Base-by-base conservation (phyloP, 1,284 basidiomycete species). In the Cystobasidium sp. region DNA sequence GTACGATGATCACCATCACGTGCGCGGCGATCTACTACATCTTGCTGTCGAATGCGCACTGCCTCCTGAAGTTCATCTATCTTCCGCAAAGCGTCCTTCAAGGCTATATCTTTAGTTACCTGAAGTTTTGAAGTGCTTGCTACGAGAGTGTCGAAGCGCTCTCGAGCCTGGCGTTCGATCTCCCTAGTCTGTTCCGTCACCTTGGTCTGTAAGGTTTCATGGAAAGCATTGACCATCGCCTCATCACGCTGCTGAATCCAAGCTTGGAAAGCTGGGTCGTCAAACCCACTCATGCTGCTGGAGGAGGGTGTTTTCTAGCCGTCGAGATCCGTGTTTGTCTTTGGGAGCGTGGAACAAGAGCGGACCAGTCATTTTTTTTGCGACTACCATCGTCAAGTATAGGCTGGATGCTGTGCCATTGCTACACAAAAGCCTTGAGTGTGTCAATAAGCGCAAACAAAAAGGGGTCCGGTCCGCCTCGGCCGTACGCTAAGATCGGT, bases 1-100 rank as follows among this genome's bases (percentile, higher is more conserved):
- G 55, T 58, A 58, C 55, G 55, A 58, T 58, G 55, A 58, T 58
- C 55, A 58, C 55, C 55, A 58, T 58, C 55, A 58, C 55, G 55
- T 58, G 55, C 55, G 55, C 55, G 22, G 12, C 22, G 55, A 58
- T 58, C 55, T 58, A 58, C 55, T 58, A 58, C 55, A 22, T 58
- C 55, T 58, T 58, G 55, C 55, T 58, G 55, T 58, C 55, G 55
- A 16, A 58, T 58, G 55, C 55, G 55, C 55, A 58, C 24, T 31
- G 55, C 55, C 22, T 58, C 55, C 22, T 37, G 55, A 58, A 58
- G 55, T 58, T 58, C 31, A 58, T 58, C 55, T 58, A 58, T 58
- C 22, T 22, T 58, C 22, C 55, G 55, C 55, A 58, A 39, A 58
- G 55, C 55, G 55, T 58, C 55, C 55, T 58, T 58, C 55, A 58